Base-by-base conservation (phyloP, 768 basidiomycete genomes). In the Chalciporus sphaerocephalus region DNA sequence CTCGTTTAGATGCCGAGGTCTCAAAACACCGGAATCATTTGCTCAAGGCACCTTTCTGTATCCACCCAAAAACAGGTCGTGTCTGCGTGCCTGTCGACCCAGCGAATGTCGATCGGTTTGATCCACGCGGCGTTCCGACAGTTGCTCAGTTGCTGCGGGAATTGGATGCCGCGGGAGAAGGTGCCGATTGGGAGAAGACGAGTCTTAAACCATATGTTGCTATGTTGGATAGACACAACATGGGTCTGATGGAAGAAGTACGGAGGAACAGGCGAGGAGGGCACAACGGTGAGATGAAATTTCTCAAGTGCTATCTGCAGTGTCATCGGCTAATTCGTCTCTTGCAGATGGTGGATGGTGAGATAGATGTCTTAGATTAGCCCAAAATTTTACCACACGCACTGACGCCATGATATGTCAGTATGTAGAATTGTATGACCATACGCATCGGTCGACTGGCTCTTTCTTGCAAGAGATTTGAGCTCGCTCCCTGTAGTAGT, bases 21-120 rank as follows among this genome's bases (percentile, higher is more conserved):
- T 94, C 93, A 3, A 95, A 98, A 60, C 91, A 94, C 60, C 79
- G 93, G 40, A 98, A 99, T 69, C 96, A 99, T 72, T 76, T 99
- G 70, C 79, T 99, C 43, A 99, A 99, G 68, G 87, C 92, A 17
- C 96, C 96, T 0, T 99, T 99, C 67, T 96, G 94, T 61, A 73
- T 98, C 0, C 96, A 99, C 66, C 96, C 96, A 0, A 90, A 90
- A 52, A 99, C 96, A 2, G 96, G 95, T 1, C 81, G 92, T 23
- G 81, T 99, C 8, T 99, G 95, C 62, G 90, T 99, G 2, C 96
- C 95, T 1, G 74, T 98, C 15, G 87, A 95, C 58, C 86, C 92
- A 4, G 68, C 68, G 25, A 62, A 68, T 24, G 78, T 97, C 23
- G 81, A 91, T 44, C 71, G 76, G 2, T 99, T 98, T 59, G 81